phyloP scores from a whole-genome alignment of 73 alveolate genomes.

The Paramecium sexaurelia region DNA sequence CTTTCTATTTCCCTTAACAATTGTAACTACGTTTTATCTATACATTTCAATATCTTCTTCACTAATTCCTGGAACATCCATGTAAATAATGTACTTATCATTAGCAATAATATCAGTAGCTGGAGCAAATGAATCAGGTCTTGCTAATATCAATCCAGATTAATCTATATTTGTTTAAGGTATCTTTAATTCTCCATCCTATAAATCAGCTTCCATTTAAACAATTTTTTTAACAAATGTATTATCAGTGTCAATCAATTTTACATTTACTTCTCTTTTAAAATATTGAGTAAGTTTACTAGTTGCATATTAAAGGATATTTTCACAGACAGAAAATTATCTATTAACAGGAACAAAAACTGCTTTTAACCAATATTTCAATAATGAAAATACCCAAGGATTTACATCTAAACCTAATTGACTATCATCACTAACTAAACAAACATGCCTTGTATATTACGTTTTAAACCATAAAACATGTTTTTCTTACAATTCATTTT shows the following conservation, averaged over 20 bases:
- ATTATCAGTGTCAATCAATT: not conserved
- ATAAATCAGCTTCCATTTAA: constrained; percentile 5
- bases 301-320: constrained; percentile 24
- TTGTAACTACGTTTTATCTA: constrained; percentile 46
- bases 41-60: constrained; percentile 58
- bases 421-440: constrained; percentile 40
- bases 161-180: constrained; percentile 30
- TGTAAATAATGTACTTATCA: constrained; percentile 46
- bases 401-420: constrained; percentile 45
- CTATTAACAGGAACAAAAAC: constrained; percentile 44
- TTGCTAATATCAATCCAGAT: constrained; percentile 45
- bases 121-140: constrained; percentile 65
- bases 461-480: constrained; percentile 69
- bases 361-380: constrained; percentile 63
- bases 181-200: not conserved
- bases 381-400: constrained; percentile 34
- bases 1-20: constrained; percentile 55
- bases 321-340: constrained; percentile 40
- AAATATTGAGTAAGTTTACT: constrained; percentile 18
- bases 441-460: constrained; percentile 64
- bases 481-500: constrained; percentile 25
- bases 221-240: not conserved
- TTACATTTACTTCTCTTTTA: constrained; percentile 43
- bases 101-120: constrained; percentile 57
- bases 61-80: constrained; percentile 60